Evolutionary conservation across 306 rosid species (phyloP).

Genomic region (Glycine latifolia): DNA sequence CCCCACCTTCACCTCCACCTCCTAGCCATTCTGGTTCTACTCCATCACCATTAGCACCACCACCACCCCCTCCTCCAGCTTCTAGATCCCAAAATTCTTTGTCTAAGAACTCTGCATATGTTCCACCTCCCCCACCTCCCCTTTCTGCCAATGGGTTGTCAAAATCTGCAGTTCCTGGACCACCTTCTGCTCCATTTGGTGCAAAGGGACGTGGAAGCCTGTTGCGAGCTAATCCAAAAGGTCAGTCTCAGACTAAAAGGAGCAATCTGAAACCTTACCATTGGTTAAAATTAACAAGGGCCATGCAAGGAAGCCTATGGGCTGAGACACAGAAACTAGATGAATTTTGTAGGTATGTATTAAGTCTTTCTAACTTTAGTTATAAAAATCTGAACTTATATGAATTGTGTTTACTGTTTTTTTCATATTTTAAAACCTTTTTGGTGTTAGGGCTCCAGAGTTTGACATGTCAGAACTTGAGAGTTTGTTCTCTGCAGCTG

Average conservation of each 20-base stretch:
- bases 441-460: conserved; percentile 88
- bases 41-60: conserved; percentile 55
- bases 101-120: conserved; percentile 39
- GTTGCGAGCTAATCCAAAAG: conserved; percentile 60
- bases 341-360: conserved; percentile 80
- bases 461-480: conserved; percentile 98
- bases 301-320: conserved; percentile 98
- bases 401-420: conserved; percentile 26
- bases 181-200: conserved; percentile 71
- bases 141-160: conserved; percentile 26
- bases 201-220: conserved; percentile 78
- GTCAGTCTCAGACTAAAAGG: conserved; percentile 64
- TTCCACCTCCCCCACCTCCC: conserved; percentile 84
- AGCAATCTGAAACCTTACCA: conserved; percentile 92
- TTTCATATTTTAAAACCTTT: background rate
- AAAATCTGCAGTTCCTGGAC: conserved; percentile 47
- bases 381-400: conserved; percentile 34
- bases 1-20: conserved; percentile 81
- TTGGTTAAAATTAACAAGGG: conserved; percentile 95
- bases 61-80: conserved; percentile 72
- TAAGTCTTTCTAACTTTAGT: conserved; percentile 40
- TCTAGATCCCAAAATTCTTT: conserved; percentile 39
- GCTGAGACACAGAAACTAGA: conserved; percentile 87
- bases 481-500: conserved; percentile 80
- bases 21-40: conserved; percentile 48